These are phyloP conservation scores for Pseudophaeomoniella oleicola DNA, from an alignment of 2,329 filamentous ascomycete genomes.

Conservation along the genomic window DNA sequence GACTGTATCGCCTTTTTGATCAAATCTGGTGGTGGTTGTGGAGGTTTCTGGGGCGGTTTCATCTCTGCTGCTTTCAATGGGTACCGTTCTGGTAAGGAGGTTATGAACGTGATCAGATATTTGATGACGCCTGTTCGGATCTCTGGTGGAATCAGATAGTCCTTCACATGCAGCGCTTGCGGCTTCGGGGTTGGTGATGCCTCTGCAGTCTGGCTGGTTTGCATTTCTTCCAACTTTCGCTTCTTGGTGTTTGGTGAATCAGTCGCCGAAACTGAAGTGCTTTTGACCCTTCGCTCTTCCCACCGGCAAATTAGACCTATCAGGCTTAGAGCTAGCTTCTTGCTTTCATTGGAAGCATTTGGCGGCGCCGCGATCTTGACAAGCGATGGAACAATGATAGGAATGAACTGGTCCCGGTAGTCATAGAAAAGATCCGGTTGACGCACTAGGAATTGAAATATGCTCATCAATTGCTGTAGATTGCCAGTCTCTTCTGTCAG, in stretches of 20 bases:
- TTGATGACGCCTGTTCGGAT: constrained; percentile 74
- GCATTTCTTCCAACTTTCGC: constrained; percentile 57
- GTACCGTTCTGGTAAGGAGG: constrained; percentile 73
- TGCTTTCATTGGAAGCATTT: constrained; percentile 78
- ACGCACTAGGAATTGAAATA: constrained; percentile 90
- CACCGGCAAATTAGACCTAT: constrained; percentile 85
- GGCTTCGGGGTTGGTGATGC: constrained; percentile 33
- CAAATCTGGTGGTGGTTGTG: constrained; percentile 53
- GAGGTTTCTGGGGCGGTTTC: constrained; percentile 34
- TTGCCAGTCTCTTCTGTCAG: constrained; percentile 90
- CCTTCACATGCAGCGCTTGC: constrained; percentile 24
- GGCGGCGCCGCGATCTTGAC: constrained; percentile 74
- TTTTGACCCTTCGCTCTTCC: constrained; percentile 70
- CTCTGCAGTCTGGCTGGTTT: constrained; percentile 17
- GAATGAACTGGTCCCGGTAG: constrained; percentile 77
- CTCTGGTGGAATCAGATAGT: constrained; percentile 53
- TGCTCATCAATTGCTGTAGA: constrained; percentile 86
- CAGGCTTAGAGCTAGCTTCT: constrained; percentile 78
- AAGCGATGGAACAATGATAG: constrained; percentile 75
- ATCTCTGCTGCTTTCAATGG: constrained; percentile 49
- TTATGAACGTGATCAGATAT: constrained; percentile 91
- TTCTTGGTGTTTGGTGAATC: constrained; percentile 61
- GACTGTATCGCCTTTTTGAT: constrained; percentile 73
- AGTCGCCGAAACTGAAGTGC: constrained; percentile 32
- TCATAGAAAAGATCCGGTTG: constrained; percentile 93